Evolutionary conservation across 805 yeast species (phyloP).

Genomic region (Saccharomycopsis sp.): DNA sequence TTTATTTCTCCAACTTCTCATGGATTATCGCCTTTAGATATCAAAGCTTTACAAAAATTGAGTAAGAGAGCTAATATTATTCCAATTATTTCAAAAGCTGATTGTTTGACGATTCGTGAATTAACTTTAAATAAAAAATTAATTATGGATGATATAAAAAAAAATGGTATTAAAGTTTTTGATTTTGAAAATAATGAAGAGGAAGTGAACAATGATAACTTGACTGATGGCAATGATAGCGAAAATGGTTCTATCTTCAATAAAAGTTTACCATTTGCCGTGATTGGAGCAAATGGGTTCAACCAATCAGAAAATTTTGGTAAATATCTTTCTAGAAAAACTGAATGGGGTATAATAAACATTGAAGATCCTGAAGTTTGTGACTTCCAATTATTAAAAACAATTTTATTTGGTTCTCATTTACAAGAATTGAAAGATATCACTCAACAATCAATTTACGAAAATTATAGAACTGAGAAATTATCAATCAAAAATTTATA

Average conservation of each 20-base stretch:
- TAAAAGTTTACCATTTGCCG: slow-evolving; percentile 41
- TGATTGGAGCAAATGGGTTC: slow-evolving; percentile 43
- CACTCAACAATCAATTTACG: slow-evolving; percentile 68
- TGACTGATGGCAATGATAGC: slow-evolving; percentile 21
- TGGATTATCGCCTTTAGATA: slow-evolving; percentile 59
- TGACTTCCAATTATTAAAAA: slow-evolving; percentile 47
- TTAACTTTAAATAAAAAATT: slow-evolving; percentile 40
- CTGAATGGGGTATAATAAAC: slow-evolving; percentile 58
- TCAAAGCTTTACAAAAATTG: slow-evolving; percentile 56
- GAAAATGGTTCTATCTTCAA: slow-evolving; percentile 21
- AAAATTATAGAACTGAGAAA: slow-evolving; percentile 70
- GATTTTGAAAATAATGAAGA: slow-evolving; percentile 35
- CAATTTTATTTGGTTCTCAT: slow-evolving; percentile 75
- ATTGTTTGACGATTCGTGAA: slow-evolving; percentile 63
- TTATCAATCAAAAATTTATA: slow-evolving; percentile 6
- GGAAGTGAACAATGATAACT: not conserved
- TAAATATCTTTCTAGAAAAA: slow-evolving; percentile 48
- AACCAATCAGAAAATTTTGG: slow-evolving; percentile 27
- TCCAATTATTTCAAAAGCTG: slow-evolving; percentile 77
- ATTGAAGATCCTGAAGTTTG: slow-evolving; percentile 40
- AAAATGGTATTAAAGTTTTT: slow-evolving; percentile 53
- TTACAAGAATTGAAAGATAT: slow-evolving; percentile 71
- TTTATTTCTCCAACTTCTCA: slow-evolving; percentile 57
- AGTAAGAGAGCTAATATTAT: slow-evolving; percentile 70
- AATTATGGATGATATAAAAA: slow-evolving; percentile 45